These are phyloP conservation scores for Areca catechu DNA, from an alignment of 176 grass and related monocot genomes.

Conservation along the genomic window DNA sequence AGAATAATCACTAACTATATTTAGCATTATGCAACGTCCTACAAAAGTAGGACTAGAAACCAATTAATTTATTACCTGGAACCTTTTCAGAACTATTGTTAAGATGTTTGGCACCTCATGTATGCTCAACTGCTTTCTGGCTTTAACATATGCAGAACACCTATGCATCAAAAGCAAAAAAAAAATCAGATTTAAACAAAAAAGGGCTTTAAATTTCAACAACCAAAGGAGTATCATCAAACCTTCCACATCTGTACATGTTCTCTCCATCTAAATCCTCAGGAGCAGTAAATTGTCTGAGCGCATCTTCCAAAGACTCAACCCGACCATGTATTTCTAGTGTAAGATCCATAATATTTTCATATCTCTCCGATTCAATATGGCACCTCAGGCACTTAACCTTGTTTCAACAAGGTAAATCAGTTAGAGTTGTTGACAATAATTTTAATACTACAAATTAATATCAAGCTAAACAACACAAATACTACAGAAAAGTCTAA, in stretches of 20 bases:
- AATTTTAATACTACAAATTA: too few species aligned
- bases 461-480: neutral
- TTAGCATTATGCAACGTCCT: too few species aligned
- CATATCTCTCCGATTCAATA: conserved; percentile 90
- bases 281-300: conserved; percentile 92
- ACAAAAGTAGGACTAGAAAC: too few species aligned
- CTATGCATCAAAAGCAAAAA: conserved; percentile 20
- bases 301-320: conserved; percentile 95
- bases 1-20: too few species aligned
- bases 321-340: conserved; percentile 99
- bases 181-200: neutral
- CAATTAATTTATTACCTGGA: conserved; percentile 42
- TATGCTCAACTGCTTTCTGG: conserved; percentile 85
- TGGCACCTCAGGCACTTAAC: conserved; percentile 94
- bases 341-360: conserved; percentile 99
- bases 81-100: conserved; percentile 97
- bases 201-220: neutral
- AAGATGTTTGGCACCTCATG: conserved; percentile 99
- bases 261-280: conserved; percentile 99
- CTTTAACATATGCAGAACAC: conserved; percentile 90
- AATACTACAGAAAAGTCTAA: conserved; percentile 2
- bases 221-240: neutral
- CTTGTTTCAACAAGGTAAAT: conserved; percentile 45
- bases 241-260: conserved; percentile 99
- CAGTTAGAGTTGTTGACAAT: conserved; percentile 16